Evolutionary conservation across 768 basidiomycete species (phyloP).

Genomic region (Macrolepiota fuliginosa): DNA sequence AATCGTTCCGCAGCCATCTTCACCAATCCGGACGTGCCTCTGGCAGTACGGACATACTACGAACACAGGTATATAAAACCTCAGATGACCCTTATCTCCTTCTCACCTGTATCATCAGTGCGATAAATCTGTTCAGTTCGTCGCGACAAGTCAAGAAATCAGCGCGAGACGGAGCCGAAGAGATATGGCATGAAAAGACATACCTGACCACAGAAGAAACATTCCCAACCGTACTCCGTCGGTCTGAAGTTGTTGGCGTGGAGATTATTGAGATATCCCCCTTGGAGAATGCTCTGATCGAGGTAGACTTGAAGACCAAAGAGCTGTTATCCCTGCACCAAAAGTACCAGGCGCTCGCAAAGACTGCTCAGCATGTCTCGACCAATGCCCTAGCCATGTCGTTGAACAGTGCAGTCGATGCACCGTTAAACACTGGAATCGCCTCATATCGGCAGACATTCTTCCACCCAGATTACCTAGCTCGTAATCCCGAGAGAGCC

Average conservation of each 20-base stretch:
- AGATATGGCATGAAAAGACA: conserved; percentile 88
- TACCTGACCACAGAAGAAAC: conserved; percentile 82
- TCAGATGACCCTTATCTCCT: neutral
- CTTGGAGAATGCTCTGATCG: conserved; percentile 76
- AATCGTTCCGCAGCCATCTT: conserved; percentile 77
- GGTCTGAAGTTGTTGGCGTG: conserved; percentile 79
- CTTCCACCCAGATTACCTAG: conserved; percentile 67
- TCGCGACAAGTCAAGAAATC: conserved; percentile 65
- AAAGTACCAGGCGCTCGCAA: conserved; percentile 76
- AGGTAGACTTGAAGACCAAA: conserved; percentile 77
- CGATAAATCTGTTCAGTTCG: conserved; percentile 80
- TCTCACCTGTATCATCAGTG: conserved; percentile 40
- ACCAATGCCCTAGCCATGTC: conserved; percentile 85
- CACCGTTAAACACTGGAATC: conserved; percentile 74
- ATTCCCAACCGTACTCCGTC: conserved; percentile 88
- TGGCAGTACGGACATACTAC: conserved; percentile 80
- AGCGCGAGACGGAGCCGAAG: conserved; percentile 64
- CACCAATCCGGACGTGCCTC: conserved; percentile 78
- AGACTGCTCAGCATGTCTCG: conserved; percentile 68
- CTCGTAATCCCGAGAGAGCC: conserved; percentile 65
- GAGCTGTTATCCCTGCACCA: conserved; percentile 68
- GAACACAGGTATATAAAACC: conserved; percentile 65
- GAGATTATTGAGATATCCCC: conserved; percentile 81
- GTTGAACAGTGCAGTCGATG: conserved; percentile 84
- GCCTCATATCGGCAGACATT: conserved; percentile 76